Base-by-base conservation (phyloP, 1,139 yeast genomes). In the Nematodospora anomalae region DNA sequence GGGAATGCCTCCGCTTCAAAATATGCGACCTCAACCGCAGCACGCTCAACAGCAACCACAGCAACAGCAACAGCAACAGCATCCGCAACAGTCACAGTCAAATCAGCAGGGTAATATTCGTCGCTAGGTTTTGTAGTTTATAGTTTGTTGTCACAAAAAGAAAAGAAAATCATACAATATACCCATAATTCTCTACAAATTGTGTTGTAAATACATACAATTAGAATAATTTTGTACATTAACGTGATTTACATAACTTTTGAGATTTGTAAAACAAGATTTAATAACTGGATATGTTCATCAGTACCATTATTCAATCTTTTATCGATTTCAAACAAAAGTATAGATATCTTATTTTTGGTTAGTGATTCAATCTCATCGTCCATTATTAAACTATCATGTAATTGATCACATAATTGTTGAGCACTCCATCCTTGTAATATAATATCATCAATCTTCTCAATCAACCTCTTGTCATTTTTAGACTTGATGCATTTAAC, bases 341-440 rank as follows among this genome's bases (percentile, higher is more conserved):
- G 60, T 55, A 69, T 62, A 0, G 96, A 74, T 10, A 88, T 76
- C 30, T 64, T 53, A 51, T 80, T 86, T 56, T 92, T 92, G 41
- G 78, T 77, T 2, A 55, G 48, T 1, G 83, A 71, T 12, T 68
- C 59, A 32, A 82, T 62, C 1, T 64, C 47, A 45, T 80, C 86
- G 49, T 79, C 80, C 35, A 76, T 59, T 16, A 90, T 69, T 38
- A 86, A 71, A 41, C 60, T 64, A 47, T 89, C 95, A 53, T 92
- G 98, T 25, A 92, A 56, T 56, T 92, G 96, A 44, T 76, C 77
- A 3, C 89, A 61, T 11, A 92, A 67, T 42, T 89, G 90, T 14
- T 84, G 77, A 1, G 88, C 96, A 52, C 95, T 83, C 83, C 92
- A 92, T 1, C 98, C 98, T 42, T 80, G 80, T 30, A 77, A 67